Evolutionary conservation across 768 basidiomycete species (phyloP).

Genomic region (Rhodosporidiobolus odoratus): DNA sequence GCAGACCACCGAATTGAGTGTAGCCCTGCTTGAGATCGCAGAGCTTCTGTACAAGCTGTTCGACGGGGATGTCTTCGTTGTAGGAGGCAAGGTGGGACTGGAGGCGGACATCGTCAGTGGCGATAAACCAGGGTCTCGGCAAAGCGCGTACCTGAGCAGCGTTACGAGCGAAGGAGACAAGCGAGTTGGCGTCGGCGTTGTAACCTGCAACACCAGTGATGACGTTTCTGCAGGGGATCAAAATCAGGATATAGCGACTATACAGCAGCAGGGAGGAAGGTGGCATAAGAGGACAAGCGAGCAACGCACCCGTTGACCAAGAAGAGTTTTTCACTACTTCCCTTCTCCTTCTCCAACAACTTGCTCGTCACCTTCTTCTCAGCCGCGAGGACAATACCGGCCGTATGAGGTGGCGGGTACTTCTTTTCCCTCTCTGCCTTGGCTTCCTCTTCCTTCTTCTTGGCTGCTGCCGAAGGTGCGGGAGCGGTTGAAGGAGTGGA

Average conservation of each 20-base stretch:
- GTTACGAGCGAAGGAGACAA: slow-evolving; percentile 86
- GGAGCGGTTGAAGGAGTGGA: slow-evolving; percentile 9
- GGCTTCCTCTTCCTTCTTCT: slow-evolving; percentile 39
- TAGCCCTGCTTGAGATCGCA: slow-evolving; percentile 99
- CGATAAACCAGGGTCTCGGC: neutral
- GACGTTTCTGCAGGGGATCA: slow-evolving; percentile 63
- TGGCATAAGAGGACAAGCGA: neutral
- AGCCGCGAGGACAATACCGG: slow-evolving; percentile 84
- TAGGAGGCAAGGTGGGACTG: slow-evolving; percentile 82
- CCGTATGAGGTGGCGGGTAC: slow-evolving; percentile 50
- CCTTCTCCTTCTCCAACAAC: slow-evolving; percentile 88
- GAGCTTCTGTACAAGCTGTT: slow-evolving; percentile 83
- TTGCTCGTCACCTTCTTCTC: slow-evolving; percentile 99
- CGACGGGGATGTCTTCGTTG: slow-evolving; percentile 97
- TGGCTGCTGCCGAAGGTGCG: slow-evolving; percentile 17
- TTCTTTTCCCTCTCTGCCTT: slow-evolving; percentile 36
- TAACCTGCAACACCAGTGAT: slow-evolving; percentile 91
- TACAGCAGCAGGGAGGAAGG: neutral
- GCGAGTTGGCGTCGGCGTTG: slow-evolving; percentile 94
- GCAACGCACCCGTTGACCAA: slow-evolving; percentile 64
- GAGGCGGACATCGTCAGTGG: neutral
- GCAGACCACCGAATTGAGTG: slow-evolving; percentile 94
- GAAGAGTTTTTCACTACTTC: slow-evolving; percentile 97
- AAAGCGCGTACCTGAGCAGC: slow-evolving; percentile 55
- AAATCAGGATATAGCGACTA: neutral